Base-by-base conservation (phyloP, 2,329 filamentous ascomycete genomes). In the Colletotrichum truncatum region DNA sequence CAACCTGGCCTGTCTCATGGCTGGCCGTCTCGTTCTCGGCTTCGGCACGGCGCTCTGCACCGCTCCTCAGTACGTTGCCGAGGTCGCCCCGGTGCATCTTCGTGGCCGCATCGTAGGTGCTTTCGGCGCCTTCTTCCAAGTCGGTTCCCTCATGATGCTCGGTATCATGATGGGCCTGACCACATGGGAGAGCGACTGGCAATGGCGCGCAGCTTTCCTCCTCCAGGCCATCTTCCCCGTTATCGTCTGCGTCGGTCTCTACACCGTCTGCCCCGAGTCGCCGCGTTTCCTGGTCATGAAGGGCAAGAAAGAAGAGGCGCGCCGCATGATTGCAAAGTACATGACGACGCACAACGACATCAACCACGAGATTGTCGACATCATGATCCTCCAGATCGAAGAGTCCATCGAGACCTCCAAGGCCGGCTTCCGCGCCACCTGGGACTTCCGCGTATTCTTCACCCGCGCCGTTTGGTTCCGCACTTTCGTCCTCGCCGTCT, bases 1-100 rank as follows among this genome's bases (percentile, higher is more conserved):
- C 5, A 73, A 70, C 30, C 75, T 79, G 41, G 72, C 72, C 12
- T 79, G 80, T 48, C 80, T 82, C n/a, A 76, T 82, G 38, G 79
- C 80, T 6, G 85, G 84, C 3, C 82, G 85, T 23, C 87, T 88
- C 67, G 73, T 88, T 4, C 81, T 88, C 0, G 86, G 86, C 16
- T 87, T 88, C 56, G 80, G 80, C 70, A 78, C 69, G 46, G 71
- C 73, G 1, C 69, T 74, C 28, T 73, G 71, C 45, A 72, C 71
- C 3, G 71, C 72, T 6, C 68, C 72, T 0, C 73, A 74, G 51
- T 74, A 73, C 64, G 72, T 74, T 45, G 72, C 72, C 18, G 73
- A 74, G 60, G 61, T 74, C 14, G 70, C 73, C 3, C 73, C 73
- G 1, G 32, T 71, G 14, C 73, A 74, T n/a, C 67, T 74, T 4